Base-by-base conservation (phyloP, 345 rosid genomes). In the Noccaea caerulescens region DNA sequence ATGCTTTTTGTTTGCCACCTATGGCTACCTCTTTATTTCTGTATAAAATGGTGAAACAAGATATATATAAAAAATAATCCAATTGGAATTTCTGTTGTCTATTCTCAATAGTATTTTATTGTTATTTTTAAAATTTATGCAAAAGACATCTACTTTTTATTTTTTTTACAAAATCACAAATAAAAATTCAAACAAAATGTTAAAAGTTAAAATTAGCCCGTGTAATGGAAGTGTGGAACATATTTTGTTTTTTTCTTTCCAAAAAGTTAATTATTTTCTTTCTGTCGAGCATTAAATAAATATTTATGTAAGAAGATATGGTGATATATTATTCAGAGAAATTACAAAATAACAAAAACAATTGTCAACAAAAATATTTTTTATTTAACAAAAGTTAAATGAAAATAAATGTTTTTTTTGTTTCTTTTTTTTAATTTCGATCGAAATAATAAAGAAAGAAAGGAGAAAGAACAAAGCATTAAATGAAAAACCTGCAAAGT, bases 401-500 rank as follows among this genome's bases (percentile, higher is more conserved):
- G 14, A 14, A 50, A 8, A 72, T 2, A 2, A 27, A 2, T 25
- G 27, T 3, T 25, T 25, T 25, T 27, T 27, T 3, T 33, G 9
- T 60, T 64, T 52, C 2, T n/a, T n/a, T 50, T 20, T 20, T 20
- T 20, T 20, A 20, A 1, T 20, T 20, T 20, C 23, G 23, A 20
- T 20, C 0, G 43, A 53, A 38, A 38, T 50, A 42, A 11, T 2
- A 9, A 10, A 53, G 23, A 20, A 27, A 27, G 4, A 46, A 38
- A 39, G 8, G 42, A 32, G 52, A 50, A 49, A 63, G 75, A 63
- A 64, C 34, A 63, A 49, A 70, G 71, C 76, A 70, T n/a, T 76
- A 62, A 76, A 76, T 76, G 56, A 41, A 76, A 42, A 76, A 76
- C 67, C 80, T 63, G 80, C 76, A 70, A 69, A 76, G 75, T 63